A percentile compares a stretch with the other conserved stretches of the same genome.
These are phyloP conservation scores for Santalum album DNA, from an alignment of 164 flowering plant species.

Conservation along the genomic window DNA sequence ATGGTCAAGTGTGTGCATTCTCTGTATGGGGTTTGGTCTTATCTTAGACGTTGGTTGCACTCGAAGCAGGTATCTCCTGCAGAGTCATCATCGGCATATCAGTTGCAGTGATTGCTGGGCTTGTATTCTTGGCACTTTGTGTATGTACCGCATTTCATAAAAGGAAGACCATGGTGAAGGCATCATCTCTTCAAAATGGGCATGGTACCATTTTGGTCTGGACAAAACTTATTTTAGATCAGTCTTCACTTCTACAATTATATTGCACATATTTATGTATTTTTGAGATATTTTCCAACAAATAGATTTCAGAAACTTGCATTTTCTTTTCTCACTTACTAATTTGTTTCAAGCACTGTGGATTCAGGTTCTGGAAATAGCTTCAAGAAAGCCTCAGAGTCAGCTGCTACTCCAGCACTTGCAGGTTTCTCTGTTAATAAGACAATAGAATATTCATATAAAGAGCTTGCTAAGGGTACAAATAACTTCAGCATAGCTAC, in stretches of 20 bases:
- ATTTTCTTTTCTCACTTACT: background rate
- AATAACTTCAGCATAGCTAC: conserved; percentile 19
- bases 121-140: conserved; percentile 28
- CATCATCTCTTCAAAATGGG: conserved; percentile 19
- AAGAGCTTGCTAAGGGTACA: conserved; percentile 33
- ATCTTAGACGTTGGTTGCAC: background rate
- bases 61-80: conserved; percentile 41
- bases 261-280: too few species aligned
- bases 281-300: too few species aligned
- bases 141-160: conserved; percentile 27
- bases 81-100: conserved; percentile 63
- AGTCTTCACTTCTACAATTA: too few species aligned
- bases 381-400: background rate
- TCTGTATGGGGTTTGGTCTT: background rate
- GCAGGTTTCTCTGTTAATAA: conserved; percentile 22
- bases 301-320: too few species aligned
- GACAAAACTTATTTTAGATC: too few species aligned
- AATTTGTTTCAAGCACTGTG: background rate
- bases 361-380: conserved; percentile 3
- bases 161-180: conserved; percentile 36
- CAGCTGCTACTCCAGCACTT: conserved; percentile 7
- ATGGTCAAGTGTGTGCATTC: background rate
- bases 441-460: conserved; percentile 31
- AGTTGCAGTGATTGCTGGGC: conserved; percentile 30
- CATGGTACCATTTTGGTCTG: conserved; percentile 10